These are phyloP conservation scores for Botrytis tulipae DNA, from an alignment of 2,329 filamentous ascomycete species.

Conservation along the genomic window DNA sequence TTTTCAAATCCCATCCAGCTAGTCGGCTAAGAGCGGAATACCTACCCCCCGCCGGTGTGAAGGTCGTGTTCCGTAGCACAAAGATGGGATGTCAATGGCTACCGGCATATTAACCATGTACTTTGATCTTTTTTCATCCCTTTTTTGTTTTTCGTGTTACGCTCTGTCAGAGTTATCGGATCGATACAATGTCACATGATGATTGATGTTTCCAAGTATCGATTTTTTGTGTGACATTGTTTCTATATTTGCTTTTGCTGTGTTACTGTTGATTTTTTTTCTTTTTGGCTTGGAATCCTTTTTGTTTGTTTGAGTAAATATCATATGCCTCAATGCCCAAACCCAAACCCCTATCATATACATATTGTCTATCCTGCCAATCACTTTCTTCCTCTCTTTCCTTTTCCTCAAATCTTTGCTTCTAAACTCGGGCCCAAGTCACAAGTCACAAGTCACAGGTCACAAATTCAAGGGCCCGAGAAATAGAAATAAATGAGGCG, in stretches of 20 bases:
- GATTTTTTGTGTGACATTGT: neutral
- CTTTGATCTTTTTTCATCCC: neutral
- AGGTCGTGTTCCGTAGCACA: neutral
- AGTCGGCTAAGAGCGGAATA: neutral
- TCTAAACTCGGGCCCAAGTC: neutral
- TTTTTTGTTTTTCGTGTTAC: neutral
- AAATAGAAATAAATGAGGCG: neutral
- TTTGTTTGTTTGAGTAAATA: neutral
- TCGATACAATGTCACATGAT: neutral
- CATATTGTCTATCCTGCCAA: neutral
- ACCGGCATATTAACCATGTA: conserved; percentile 2
- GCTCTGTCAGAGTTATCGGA: neutral
- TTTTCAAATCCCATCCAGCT: neutral
- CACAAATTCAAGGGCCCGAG: neutral
- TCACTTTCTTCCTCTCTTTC: neutral
- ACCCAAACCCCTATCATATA: neutral
- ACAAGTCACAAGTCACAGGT: neutral
- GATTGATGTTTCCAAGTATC: neutral
- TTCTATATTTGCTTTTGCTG: neutral
- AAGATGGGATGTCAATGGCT: conserved; percentile 2
- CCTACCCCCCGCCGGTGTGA: neutral
- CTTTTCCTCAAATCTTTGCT: neutral
- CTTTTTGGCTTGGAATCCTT: neutral
- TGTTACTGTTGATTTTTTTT: neutral
- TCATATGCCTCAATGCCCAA: neutral